Conservation (phyloP, 306 rosid genomes). For the Rosa persica region DNA sequence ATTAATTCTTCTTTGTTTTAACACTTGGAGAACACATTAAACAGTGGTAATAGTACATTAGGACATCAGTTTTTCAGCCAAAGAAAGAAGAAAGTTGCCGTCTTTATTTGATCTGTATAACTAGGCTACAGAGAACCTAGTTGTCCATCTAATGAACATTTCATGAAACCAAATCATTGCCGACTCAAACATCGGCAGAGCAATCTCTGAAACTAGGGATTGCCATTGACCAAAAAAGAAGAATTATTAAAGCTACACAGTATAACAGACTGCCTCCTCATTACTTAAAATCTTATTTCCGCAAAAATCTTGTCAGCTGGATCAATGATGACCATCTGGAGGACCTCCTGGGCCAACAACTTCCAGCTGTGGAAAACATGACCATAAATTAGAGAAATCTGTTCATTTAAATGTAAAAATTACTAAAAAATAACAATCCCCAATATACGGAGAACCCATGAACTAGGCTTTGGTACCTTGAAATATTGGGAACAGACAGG, state of each 20-base stretch:
- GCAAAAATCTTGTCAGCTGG: slow-evolving; percentile 12
- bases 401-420: background rate
- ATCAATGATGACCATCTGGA: slow-evolving; percentile 45
- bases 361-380: slow-evolving; percentile 39
- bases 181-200: background rate
- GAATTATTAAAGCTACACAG: slow-evolving; percentile 7
- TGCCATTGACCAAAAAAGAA: background rate
- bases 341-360: slow-evolving; percentile 50
- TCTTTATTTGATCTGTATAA: slow-evolving; percentile 17
- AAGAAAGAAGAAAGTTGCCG: background rate
- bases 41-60: background rate
- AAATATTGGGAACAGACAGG: slow-evolving; percentile 47
- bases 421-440: background rate
- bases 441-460: background rate
- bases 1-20: background rate
- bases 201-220: slow-evolving; percentile 8
- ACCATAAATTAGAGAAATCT: background rate
- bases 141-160: background rate
- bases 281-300: slow-evolving; percentile 13
- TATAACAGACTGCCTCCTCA: slow-evolving; percentile 5
- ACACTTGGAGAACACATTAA: background rate
- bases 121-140: background rate
- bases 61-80: background rate
- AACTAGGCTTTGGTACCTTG: slow-evolving; percentile 22
- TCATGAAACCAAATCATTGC: slow-evolving; percentile 1